These are phyloP conservation scores for Priceomyces fermenticarens DNA, from an alignment of 805 yeast species.

Conservation along the genomic window DNA sequence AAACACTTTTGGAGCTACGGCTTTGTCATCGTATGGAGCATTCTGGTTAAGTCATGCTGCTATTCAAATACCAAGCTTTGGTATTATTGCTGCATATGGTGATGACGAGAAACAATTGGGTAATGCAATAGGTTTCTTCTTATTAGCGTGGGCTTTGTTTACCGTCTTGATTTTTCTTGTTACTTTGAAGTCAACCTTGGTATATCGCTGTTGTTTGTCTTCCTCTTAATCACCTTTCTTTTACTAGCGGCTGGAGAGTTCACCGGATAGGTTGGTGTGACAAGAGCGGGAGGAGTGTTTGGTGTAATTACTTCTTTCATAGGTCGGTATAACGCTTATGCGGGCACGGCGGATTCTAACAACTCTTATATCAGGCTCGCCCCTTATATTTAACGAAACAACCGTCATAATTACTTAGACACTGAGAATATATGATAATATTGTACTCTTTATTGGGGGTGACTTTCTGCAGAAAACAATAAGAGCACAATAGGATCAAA, in stretches of 20 bases:
- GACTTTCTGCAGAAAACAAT: no score
- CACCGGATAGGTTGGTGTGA: slow-evolving; percentile 20
- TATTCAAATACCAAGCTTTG: slow-evolving; percentile 53
- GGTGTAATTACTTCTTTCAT: slow-evolving; percentile 52
- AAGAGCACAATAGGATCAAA: no score
- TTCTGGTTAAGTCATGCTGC: slow-evolving; percentile 53
- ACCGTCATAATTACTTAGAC: no score
- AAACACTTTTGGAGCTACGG: slow-evolving; percentile 55
- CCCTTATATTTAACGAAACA: no score
- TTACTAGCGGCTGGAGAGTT: slow-evolving; percentile 51
- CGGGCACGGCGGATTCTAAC: slow-evolving; percentile 53
- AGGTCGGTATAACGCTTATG: slow-evolving; percentile 61
- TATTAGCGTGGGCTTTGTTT: slow-evolving; percentile 64
- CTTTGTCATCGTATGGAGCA: slow-evolving; percentile 52
- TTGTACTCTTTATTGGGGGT: no score
- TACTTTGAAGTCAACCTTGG: slow-evolving; percentile 54
- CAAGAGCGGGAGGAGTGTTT: slow-evolving; percentile 56
- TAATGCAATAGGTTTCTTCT: slow-evolving; percentile 56
- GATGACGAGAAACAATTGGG: slow-evolving; percentile 39
- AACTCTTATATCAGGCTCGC: slow-evolving; percentile 60
- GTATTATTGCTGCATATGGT: slow-evolving; percentile 45
- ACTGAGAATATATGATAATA: no score
- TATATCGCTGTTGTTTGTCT: slow-evolving; percentile 44
- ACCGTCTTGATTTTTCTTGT: slow-evolving; percentile 55
- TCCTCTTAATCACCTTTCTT: slow-evolving; percentile 53